Evolutionary conservation across 2,329 filamentous ascomycete species (phyloP).

Genomic region (Phyllosticta capitalensis): DNA sequence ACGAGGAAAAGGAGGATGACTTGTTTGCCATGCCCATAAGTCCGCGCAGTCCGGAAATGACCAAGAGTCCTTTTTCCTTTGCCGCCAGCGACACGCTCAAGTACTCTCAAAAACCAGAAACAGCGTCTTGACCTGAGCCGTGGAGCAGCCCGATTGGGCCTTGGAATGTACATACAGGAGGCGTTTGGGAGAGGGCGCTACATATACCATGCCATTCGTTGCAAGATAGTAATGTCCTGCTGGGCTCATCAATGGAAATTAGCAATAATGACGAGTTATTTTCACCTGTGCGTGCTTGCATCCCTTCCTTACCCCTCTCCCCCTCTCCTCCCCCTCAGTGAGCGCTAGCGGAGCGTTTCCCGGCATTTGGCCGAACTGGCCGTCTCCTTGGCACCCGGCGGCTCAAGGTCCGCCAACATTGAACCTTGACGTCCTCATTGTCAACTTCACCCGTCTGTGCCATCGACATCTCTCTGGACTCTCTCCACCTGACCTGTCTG

Average conservation of each 20-base stretch:
- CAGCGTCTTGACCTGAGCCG: slow-evolving; percentile 16
- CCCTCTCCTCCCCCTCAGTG: neutral
- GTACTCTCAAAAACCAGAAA: slow-evolving; percentile 22
- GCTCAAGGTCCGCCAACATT: neutral
- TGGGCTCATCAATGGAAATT: slow-evolving; percentile 5
- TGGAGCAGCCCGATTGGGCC: neutral
- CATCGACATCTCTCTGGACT: neutral
- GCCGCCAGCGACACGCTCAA: slow-evolving; percentile 25
- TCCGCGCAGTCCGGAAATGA: slow-evolving; percentile 77
- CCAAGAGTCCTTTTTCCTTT: slow-evolving; percentile 69
- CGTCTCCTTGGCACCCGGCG: neutral
- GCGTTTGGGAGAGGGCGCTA: slow-evolving; percentile 4
- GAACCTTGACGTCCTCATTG: neutral
- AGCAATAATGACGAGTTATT: neutral
- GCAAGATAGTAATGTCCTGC: slow-evolving; percentile 2
- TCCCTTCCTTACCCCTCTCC: too few relatives aligned
- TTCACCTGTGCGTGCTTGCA: neutral
- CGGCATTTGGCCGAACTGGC: neutral
- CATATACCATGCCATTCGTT: slow-evolving; percentile 10
- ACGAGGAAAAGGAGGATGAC: slow-evolving; percentile 60
- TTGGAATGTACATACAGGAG: neutral
- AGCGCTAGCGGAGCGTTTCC: neutral
- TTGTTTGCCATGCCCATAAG: slow-evolving; percentile 82
- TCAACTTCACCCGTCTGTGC: too few relatives aligned
- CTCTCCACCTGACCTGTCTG: neutral